Conservation (phyloP, 2,329 filamentous ascomycete genomes). For the Tolypocladium guangdongense region DNA sequence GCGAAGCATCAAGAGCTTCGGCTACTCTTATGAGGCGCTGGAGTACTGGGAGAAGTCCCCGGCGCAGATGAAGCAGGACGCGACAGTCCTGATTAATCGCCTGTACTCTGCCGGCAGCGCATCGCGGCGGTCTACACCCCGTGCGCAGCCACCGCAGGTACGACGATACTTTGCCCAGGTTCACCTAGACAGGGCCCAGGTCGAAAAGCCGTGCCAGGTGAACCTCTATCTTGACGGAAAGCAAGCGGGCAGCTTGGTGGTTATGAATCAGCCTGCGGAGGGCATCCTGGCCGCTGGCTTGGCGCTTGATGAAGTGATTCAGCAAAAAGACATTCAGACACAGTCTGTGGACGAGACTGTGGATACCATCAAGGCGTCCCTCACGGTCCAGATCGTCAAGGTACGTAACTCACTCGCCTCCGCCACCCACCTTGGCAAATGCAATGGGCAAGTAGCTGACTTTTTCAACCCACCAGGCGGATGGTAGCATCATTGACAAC, state of each 20-base stretch:
- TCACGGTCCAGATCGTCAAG: not conserved
- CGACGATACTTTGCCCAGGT: not conserved
- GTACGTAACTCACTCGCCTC: not conserved
- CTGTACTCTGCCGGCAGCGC: slow-evolving; percentile 11
- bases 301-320: not conserved
- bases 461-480: not conserved
- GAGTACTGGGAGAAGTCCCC: slow-evolving; percentile 20
- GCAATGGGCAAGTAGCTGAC: not conserved
- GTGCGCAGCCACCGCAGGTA: not conserved
- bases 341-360: not conserved
- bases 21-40: slow-evolving; percentile 28
- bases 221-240: not conserved
- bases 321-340: not conserved
- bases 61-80: slow-evolving; percentile 17
- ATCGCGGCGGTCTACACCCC: not conserved
- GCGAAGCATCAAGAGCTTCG: slow-evolving; percentile 20
- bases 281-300: not conserved
- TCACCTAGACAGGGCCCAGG: not conserved
- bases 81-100: slow-evolving; percentile 20
- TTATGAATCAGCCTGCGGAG: not conserved
- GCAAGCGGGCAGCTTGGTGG: not conserved
- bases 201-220: not conserved
- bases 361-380: not conserved
- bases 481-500: not conserved
- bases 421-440: too few relatives aligned